Percentiles rank a stretch among this genome's conserved stretches.
Conservation (phyloP, 2,329 filamentous ascomycete species). For the Ilyonectria sp. region DNA sequence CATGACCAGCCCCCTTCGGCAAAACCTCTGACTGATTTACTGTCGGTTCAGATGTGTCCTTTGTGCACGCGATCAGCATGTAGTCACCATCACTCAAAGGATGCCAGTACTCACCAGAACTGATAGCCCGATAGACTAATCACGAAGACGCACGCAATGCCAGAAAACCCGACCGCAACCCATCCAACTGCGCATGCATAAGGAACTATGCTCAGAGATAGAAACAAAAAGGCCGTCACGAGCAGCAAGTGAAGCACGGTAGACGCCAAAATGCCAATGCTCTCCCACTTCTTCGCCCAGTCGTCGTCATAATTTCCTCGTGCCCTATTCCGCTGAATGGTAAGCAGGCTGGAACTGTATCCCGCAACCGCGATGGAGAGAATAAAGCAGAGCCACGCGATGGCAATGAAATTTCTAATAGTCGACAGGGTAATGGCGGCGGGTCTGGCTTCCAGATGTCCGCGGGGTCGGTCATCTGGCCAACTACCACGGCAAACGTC, state of each 20-base stretch:
- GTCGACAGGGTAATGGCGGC: conserved; percentile 1
- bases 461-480: conserved; percentile 10
- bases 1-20: too few relatives aligned
- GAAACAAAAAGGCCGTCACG: not conserved
- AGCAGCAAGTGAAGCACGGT: not conserved
- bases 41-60: not conserved
- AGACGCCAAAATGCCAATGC: not conserved
- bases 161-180: not conserved
- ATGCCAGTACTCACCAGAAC: not conserved
- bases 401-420: not conserved
- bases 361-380: conserved; percentile 3
- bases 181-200: not conserved
- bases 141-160: not conserved
- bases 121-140: not conserved
- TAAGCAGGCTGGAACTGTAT: not conserved
- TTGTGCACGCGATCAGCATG: not conserved
- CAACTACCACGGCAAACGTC: conserved; percentile 9
- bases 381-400: conserved; percentile 7
- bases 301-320: not conserved
- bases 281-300: not conserved
- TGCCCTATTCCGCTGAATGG: not conserved
- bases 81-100: too few relatives aligned
- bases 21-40: too few relatives aligned
- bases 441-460: conserved; percentile 7
- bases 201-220: not conserved